Base-by-base conservation (phyloP, 108 stramenopile genomes). In the Nitzschia putrida region DNA sequence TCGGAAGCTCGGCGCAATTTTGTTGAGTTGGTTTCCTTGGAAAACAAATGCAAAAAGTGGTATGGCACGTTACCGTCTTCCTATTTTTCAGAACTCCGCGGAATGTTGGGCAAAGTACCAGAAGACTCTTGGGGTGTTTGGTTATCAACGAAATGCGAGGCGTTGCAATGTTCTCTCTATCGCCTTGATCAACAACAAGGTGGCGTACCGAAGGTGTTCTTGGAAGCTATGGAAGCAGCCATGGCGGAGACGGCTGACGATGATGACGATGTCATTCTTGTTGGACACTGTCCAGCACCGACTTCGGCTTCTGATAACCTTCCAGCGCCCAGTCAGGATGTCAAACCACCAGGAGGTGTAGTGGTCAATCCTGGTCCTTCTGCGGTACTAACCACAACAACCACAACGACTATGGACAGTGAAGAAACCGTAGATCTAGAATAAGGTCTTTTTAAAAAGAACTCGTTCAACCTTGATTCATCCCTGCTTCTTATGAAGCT, bases 11-110 rank as follows among this genome's bases (percentile, higher is more conserved):
- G 61, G 20, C 18, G 12, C 0, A 50, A 66, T 9, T 50, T 73
- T 24, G 9, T 66, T n/a, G 50, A 63, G 40, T 57, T 83, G 18
- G 61, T 87, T 40, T 42, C 53, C 37, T 68, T 87, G 23, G 86
- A 87, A 59, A 50, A 71, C 26, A 87, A 84, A 54, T 71, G 83
- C 14, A 76, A 43, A 18, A 77, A 84, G 53, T 87, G 86, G 86
- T 87, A 87, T 57, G 83, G 85, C 11, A 57, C 24, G 25, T 22
- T 40, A 21, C 40, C 53, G 42, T 53, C 67, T 21, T 53, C 67
- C 16, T 52, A 42, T 41, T 68, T 49, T 18, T 18, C 18, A 4
- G 47, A 49, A 18, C n/a, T 49, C 14, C n/a, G 47, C n/a, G 18
- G 18, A 18, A 18, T 18, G n/a, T 18, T 49, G 18, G 47, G n/a